Conservation (phyloP, 768 basidiomycete genomes). For the Panus rudis region DNA sequence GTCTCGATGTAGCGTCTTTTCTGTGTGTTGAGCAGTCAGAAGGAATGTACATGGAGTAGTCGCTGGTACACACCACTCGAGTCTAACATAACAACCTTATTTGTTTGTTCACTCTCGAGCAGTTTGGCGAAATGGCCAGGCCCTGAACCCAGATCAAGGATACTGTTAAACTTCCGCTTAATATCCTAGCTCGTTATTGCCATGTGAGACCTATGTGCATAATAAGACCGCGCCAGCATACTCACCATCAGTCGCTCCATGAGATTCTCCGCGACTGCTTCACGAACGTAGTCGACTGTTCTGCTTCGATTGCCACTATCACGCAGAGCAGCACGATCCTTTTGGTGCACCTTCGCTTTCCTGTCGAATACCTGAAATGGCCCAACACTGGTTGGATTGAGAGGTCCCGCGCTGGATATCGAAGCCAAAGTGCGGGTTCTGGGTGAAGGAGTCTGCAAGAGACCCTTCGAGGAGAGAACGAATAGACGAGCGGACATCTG, state of each 20-base stretch:
- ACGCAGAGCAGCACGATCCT: constrained; percentile 59
- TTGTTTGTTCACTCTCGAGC: constrained; percentile 56
- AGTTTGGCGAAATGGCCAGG: constrained; percentile 89
- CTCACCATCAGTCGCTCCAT: constrained; percentile 82
- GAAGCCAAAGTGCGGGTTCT: constrained; percentile 40
- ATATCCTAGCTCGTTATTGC: constrained; percentile 62
- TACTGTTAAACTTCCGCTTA: constrained; percentile 68
- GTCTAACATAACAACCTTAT: constrained; percentile 80
- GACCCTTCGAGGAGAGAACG: neutral
- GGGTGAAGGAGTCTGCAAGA: too few relatives aligned
- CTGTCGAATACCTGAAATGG: constrained; percentile 89
- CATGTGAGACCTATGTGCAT: constrained; percentile 4
- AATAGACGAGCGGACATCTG: too few relatives aligned
- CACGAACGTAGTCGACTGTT: constrained; percentile 85
- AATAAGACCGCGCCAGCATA: constrained; percentile 5
- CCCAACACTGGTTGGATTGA: constrained; percentile 41
- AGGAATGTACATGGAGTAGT: neutral
- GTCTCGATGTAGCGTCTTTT: constrained; percentile 66
- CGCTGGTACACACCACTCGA: constrained; percentile 59
- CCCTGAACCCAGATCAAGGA: constrained; percentile 87
- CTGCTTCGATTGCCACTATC: constrained; percentile 56
- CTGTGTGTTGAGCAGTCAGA: constrained; percentile 33
- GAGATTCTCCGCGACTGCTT: constrained; percentile 87
- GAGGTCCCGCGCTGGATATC: constrained; percentile 35
- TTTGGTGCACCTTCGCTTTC: constrained; percentile 66